phyloP scores from a whole-genome alignment of 176 grass and related monocot genomes.

The Oropetium thomaeum region DNA sequence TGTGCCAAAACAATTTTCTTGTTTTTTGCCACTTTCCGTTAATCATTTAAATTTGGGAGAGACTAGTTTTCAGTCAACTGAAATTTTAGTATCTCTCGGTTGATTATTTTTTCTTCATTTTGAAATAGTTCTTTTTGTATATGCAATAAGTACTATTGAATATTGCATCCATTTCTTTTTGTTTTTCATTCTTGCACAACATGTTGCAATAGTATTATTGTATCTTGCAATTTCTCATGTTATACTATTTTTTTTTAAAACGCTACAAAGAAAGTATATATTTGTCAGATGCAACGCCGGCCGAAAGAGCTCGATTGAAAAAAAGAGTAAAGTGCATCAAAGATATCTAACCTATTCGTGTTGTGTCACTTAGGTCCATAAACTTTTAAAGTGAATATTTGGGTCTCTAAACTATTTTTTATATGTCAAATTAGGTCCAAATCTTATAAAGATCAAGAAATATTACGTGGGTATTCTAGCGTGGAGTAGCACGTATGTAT shows the following conservation, averaged over 20 bases:
- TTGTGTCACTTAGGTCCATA: too few relatives aligned
- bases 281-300: too few relatives aligned
- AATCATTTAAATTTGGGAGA: not conserved
- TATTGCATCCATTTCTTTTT: not conserved
- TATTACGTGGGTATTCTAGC: too few relatives aligned
- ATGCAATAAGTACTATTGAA: not conserved
- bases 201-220: not conserved
- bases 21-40: not conserved
- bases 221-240: conserved; percentile 3
- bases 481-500: too few relatives aligned
- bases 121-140: not conserved
- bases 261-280: not conserved
- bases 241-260: conserved; percentile 32
- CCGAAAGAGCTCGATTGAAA: too few relatives aligned
- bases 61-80: not conserved
- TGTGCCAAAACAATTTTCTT: not conserved
- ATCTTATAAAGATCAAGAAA: too few relatives aligned
- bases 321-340: too few relatives aligned
- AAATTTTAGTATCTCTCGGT: not conserved
- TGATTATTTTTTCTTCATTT: not conserved
- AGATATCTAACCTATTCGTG: too few relatives aligned
- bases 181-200: too few relatives aligned
- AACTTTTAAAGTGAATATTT: too few relatives aligned
- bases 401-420: too few relatives aligned
- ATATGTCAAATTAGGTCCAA: too few relatives aligned